Conservation (phyloP, 345 rosid species). For the Rhizophora mangle region DNA sequence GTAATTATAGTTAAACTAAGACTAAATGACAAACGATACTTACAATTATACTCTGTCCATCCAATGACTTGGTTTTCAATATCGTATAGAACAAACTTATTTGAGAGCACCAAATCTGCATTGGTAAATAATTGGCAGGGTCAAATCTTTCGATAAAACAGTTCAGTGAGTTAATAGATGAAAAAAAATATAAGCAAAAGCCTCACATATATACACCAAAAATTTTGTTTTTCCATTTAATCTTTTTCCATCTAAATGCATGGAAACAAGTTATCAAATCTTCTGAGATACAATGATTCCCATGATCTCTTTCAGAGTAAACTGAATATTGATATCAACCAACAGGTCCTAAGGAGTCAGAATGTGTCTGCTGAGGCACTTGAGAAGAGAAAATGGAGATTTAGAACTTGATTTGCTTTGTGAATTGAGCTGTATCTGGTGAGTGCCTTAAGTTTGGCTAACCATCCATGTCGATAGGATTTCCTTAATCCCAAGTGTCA, state of each 20-base stretch:
- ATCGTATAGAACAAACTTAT: slow-evolving; percentile 70
- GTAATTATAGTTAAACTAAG: background rate
- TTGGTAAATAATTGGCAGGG: background rate
- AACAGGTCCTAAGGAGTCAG: background rate
- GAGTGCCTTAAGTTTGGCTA: background rate
- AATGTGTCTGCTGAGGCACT: background rate
- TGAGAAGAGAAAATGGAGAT: background rate
- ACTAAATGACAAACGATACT: slow-evolving; percentile 25
- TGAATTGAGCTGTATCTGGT: background rate
- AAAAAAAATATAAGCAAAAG: background rate
- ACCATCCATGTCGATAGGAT: background rate
- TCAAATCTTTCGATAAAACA: background rate
- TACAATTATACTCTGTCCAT: slow-evolving; percentile 73
- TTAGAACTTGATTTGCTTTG: background rate
- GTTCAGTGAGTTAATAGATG: background rate
- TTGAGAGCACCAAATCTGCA: slow-evolving; percentile 72
- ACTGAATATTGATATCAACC: background rate
- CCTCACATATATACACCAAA: no score
- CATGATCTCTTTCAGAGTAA: background rate
- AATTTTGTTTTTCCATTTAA: no score
- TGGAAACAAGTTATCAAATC: background rate
- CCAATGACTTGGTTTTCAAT: slow-evolving; percentile 64
- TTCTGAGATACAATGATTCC: background rate
- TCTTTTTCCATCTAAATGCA: background rate
- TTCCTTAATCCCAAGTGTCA: background rate